A percentile compares a stretch with the other conserved stretches of the same genome.
Evolutionary conservation across 2,329 filamentous ascomycete genomes (phyloP).

Genomic region (Claviceps purpurea): DNA sequence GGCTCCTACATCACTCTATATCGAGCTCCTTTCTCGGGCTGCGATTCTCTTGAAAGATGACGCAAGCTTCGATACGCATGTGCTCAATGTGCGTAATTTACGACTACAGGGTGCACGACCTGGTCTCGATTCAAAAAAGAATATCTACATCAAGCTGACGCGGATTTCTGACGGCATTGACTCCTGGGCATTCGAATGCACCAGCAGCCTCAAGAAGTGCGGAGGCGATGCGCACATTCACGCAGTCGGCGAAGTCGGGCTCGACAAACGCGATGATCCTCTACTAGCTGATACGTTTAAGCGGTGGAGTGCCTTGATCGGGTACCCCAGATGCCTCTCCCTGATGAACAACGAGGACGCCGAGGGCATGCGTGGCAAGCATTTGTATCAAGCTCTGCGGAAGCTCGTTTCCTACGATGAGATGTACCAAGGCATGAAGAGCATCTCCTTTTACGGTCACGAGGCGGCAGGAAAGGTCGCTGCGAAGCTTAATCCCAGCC

Average conservation of each 20-base stretch:
- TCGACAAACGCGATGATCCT: background rate
- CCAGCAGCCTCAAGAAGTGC: background rate
- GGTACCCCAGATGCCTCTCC: background rate
- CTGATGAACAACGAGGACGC: background rate
- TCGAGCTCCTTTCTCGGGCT: background rate
- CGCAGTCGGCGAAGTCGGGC: background rate
- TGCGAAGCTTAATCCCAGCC: background rate
- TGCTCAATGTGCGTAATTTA: background rate
- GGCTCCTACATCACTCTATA: background rate
- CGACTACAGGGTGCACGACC: background rate
- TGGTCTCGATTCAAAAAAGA: background rate
- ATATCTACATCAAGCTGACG: background rate
- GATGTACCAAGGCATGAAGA: conserved; percentile 1
- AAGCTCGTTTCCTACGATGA: background rate
- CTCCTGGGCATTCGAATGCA: background rate
- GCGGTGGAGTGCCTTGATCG: background rate
- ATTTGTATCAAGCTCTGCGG: background rate
- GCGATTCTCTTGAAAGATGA: background rate
- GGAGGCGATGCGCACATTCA: background rate
- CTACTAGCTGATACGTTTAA: background rate
- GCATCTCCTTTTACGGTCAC: background rate
- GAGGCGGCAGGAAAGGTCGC: background rate
- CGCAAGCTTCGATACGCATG: background rate
- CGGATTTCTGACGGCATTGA: background rate
- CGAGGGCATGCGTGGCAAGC: background rate